Evolutionary conservation across 768 basidiomycete genomes (phyloP).

Genomic region (Rhodosporidiobolus odoratus): DNA sequence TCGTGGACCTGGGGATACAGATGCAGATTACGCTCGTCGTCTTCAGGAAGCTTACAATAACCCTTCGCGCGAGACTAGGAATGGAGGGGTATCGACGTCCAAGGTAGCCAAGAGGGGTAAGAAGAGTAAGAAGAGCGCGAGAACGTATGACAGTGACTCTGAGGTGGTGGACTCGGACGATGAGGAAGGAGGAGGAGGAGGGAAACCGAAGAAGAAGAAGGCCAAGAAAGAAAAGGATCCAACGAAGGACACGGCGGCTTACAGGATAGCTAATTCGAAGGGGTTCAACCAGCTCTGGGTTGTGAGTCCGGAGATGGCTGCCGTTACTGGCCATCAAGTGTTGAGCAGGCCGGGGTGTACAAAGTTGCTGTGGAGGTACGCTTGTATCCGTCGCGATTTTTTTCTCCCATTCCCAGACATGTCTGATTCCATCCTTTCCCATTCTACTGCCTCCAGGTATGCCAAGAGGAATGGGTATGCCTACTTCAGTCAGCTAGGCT

Average conservation of each 20-base stretch:
- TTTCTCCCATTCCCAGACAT: neutral
- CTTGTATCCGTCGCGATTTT: neutral
- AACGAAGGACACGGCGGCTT: slow-evolving; percentile 8
- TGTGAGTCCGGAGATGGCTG: slow-evolving; percentile 6
- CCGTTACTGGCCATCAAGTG: slow-evolving; percentile 8
- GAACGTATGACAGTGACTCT: neutral
- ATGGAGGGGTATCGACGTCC: slow-evolving; percentile 3
- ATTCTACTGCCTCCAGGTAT: slow-evolving; percentile 11
- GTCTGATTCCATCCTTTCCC: too few relatives aligned
- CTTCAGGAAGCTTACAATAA: slow-evolving; percentile 17
- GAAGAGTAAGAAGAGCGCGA: neutral
- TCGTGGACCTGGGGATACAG: neutral
- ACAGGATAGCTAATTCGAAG: slow-evolving; percentile 4
- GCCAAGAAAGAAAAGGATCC: slow-evolving; percentile 6
- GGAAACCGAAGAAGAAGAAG: slow-evolving; percentile 21
- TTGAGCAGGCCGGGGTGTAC: slow-evolving; percentile 17
- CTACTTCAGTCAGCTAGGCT: too few relatives aligned
- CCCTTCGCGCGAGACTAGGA: neutral
- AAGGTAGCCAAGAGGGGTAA: neutral
- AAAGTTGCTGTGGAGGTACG: neutral
- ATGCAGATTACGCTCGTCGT: slow-evolving; percentile 13
- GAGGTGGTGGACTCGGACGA: neutral
- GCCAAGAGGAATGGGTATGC: slow-evolving; percentile 18
- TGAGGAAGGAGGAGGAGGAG: neutral
- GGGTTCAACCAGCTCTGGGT: slow-evolving; percentile 28